Evolutionary conservation across 495 filamentous ascomycete species (phyloP).

Genomic region (Cladorrhinum samala): DNA sequence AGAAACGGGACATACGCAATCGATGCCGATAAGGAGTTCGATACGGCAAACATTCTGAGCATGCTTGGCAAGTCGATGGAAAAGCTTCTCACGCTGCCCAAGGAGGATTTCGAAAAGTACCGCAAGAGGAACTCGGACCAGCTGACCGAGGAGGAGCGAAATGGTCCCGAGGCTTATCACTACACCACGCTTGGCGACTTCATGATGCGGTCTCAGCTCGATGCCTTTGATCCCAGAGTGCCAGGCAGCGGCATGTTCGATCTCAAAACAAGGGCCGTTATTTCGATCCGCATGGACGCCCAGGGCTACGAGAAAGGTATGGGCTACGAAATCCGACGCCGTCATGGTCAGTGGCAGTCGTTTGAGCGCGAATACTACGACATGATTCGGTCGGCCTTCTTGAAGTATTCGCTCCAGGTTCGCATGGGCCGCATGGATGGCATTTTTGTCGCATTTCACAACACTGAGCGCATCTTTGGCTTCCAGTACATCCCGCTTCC

Average conservation of each 20-base stretch:
- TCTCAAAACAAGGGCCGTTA: conserved; percentile 88
- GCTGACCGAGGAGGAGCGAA: conserved; percentile 58
- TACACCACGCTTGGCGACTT: conserved; percentile 88
- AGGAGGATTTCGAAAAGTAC: conserved; percentile 79
- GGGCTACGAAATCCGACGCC: conserved; percentile 79
- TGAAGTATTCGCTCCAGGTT: conserved; percentile 95
- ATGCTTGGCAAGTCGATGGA: conserved; percentile 94
- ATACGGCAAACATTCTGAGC: conserved; percentile 75
- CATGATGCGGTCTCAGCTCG: conserved; percentile 91
- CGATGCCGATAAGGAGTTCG: conserved; percentile 92
- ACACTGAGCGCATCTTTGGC: conserved; percentile 89
- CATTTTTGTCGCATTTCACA: conserved; percentile 98
- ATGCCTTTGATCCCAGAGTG: conserved; percentile 79
- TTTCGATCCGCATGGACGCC: conserved; percentile 82
- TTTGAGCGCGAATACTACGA: conserved; percentile 95
- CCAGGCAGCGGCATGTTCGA: conserved; percentile 96
- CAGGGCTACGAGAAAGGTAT: conserved; percentile 63
- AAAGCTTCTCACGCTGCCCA: conserved; percentile 81
- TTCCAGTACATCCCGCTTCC: conserved; percentile 86
- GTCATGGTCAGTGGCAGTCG: conserved; percentile 73
- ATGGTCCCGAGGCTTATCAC: conserved; percentile 70
- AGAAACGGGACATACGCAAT: conserved; percentile 90
- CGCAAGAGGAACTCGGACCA: conserved; percentile 57
- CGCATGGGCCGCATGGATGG: conserved; percentile 97
- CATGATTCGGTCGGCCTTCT: conserved; percentile 89